These are phyloP conservation scores for Colletotrichum sp. DNA, from an alignment of 2,329 filamentous ascomycete species.

Conservation along the genomic window DNA sequence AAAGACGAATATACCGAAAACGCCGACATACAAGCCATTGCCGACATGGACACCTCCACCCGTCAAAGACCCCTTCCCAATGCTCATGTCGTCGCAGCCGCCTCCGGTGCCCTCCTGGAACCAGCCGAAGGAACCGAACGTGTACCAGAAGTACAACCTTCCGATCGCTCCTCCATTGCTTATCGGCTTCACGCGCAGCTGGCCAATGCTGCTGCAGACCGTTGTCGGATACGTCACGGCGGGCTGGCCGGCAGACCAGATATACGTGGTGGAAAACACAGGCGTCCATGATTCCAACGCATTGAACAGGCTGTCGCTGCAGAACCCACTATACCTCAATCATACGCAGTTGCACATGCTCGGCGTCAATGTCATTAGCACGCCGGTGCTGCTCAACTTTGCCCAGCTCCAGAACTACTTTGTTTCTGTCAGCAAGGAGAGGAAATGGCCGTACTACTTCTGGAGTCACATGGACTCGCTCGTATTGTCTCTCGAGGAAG, in stretches of 20 bases:
- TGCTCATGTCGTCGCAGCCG: slow-evolving; percentile 36
- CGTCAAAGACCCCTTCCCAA: slow-evolving; percentile 47
- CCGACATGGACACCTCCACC: slow-evolving; percentile 35
- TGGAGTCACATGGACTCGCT: slow-evolving; percentile 62
- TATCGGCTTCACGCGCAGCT: slow-evolving; percentile 63
- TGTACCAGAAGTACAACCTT: slow-evolving; percentile 43
- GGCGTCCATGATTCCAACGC: slow-evolving; percentile 59
- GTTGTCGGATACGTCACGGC: slow-evolving; percentile 63
- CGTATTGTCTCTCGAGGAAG: slow-evolving; percentile 45
- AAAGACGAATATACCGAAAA: not conserved
- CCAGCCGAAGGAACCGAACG: slow-evolving; percentile 32
- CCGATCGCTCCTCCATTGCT: slow-evolving; percentile 53
- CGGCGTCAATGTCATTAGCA: slow-evolving; percentile 55
- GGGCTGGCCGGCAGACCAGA: slow-evolving; percentile 62
- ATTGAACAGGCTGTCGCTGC: slow-evolving; percentile 47
- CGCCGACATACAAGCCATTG: slow-evolving; percentile 5
- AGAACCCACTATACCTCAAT: slow-evolving; percentile 63
- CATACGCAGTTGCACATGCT: slow-evolving; percentile 52
- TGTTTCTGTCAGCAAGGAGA: slow-evolving; percentile 46
- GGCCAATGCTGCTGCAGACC: slow-evolving; percentile 59
- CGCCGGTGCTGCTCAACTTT: slow-evolving; percentile 57
- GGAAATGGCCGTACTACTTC: slow-evolving; percentile 55
- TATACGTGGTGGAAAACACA: slow-evolving; percentile 65
- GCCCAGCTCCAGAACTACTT: slow-evolving; percentile 62
- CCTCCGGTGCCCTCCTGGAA: slow-evolving; percentile 53